A percentile compares a stretch with the other conserved stretches of the same genome.
These are phyloP conservation scores for Metschnikowia kofuensis DNA, from an alignment of 805 yeast genomes.

Conservation along the genomic window DNA sequence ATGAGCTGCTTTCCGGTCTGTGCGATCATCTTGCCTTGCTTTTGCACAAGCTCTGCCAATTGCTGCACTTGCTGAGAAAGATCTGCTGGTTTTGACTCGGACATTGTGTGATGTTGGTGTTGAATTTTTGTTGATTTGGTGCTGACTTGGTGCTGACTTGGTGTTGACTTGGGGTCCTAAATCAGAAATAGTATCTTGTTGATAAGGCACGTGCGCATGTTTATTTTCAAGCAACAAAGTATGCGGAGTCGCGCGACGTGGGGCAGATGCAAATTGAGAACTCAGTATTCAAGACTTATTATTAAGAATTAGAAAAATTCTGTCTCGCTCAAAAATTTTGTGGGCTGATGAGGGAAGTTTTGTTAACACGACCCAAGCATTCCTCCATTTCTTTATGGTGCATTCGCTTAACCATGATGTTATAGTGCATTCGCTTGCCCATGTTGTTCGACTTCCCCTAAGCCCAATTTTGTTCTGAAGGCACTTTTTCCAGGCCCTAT, in stretches of 20 bases:
- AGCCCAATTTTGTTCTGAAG: too few relatives aligned
- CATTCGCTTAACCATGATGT: too few relatives aligned
- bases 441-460: too few relatives aligned
- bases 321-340: too few relatives aligned
- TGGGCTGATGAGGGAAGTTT: too few relatives aligned
- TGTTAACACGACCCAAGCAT: too few relatives aligned
- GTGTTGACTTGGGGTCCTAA: background rate
- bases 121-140: background rate
- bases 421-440: too few relatives aligned
- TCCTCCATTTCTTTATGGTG: too few relatives aligned
- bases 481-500: too few relatives aligned
- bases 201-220: background rate
- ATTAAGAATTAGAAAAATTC: too few relatives aligned
- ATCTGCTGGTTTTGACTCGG: constrained; percentile 3
- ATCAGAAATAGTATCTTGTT: background rate
- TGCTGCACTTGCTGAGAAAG: constrained; percentile 42
- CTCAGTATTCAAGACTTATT: background rate
- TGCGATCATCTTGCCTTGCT: constrained; percentile 63
- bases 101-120: background rate
- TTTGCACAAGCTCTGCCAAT: constrained; percentile 53
- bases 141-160: background rate
- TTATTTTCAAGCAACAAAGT: background rate
- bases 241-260: background rate
- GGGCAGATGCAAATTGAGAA: background rate
- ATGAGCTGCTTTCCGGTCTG: constrained; percentile 80